phyloP scores from a whole-genome alignment of 139 green algal genomes.

The Coelastrella sp. region DNA sequence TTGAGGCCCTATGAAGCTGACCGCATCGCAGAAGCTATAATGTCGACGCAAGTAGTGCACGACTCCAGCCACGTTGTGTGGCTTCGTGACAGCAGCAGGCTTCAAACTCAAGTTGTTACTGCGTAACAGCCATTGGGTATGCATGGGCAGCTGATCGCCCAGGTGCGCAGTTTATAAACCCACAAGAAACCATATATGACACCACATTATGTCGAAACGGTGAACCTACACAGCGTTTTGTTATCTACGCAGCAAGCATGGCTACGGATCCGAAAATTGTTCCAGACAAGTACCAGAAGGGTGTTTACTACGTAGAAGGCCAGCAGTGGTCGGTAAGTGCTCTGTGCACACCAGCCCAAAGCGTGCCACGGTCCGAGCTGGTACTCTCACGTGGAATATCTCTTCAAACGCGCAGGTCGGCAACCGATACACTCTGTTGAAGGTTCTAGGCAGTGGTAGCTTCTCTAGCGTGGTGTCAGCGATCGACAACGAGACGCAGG shows the following conservation, averaged over 20 bases:
- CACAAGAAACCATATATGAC: neutral
- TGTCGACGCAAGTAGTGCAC: too few relatives aligned
- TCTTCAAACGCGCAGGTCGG: slow-evolving; percentile 65
- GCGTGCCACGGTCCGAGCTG: neutral
- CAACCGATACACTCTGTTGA: slow-evolving; percentile 72
- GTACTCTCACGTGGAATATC: neutral
- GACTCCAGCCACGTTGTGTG: too few relatives aligned
- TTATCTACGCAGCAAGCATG: neutral
- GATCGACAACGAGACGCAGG: slow-evolving; percentile 63
- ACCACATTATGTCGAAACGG: neutral
- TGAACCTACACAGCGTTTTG: neutral
- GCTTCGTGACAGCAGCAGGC: neutral
- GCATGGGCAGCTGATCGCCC: neutral
- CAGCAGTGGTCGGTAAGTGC: slow-evolving; percentile 52
- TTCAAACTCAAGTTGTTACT: neutral
- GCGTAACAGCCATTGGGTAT: neutral
- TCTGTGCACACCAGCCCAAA: neutral
- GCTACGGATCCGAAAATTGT: neutral
- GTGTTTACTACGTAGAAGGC: slow-evolving; percentile 55
- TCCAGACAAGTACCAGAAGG: slow-evolving; percentile 45
- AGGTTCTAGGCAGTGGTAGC: slow-evolving; percentile 78
- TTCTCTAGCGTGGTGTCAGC: slow-evolving; percentile 85
- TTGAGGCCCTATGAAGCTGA: too few relatives aligned
- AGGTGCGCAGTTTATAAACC: neutral
- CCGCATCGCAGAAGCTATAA: too few relatives aligned